These are phyloP conservation scores for Neurospora sp. DNA, from an alignment of 495 filamentous ascomycete species.

Conservation along the genomic window DNA sequence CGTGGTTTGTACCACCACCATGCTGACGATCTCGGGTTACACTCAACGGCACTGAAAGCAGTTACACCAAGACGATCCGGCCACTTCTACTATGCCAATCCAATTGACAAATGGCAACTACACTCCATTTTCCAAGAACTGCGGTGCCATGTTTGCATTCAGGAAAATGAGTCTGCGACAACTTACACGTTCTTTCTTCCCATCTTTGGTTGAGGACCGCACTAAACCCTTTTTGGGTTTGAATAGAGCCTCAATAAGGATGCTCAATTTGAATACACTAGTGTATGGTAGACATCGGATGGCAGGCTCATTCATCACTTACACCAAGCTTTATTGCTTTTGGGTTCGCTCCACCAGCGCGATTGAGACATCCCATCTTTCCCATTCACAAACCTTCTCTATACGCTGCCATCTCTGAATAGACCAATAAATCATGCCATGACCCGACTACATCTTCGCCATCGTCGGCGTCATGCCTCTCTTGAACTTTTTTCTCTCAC, in stretches of 20 bases:
- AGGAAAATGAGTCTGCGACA: not conserved
- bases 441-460: not conserved
- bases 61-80: not conserved
- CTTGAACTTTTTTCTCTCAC: not conserved
- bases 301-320: not conserved
- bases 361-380: not conserved
- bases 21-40: not conserved
- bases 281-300: not conserved
- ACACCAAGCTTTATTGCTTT: not conserved
- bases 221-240: conserved; percentile 18
- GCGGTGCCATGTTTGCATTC: not conserved
- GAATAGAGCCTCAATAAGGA: conserved; percentile 27
- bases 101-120: not conserved
- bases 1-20: not conserved
- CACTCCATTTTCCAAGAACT: not conserved
- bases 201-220: not conserved
- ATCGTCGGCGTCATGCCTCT: not conserved
- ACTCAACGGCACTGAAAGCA: not conserved
- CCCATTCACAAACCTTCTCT: not conserved
- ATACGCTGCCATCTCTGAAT: not conserved
- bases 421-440: conserved; percentile 4
- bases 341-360: not conserved
- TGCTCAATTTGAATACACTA: not conserved
- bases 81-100: not conserved
- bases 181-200: not conserved